Evolutionary conservation across 371 early-diverging fungal species (phyloP).

Genomic region (Actinomortierella ambigua): DNA sequence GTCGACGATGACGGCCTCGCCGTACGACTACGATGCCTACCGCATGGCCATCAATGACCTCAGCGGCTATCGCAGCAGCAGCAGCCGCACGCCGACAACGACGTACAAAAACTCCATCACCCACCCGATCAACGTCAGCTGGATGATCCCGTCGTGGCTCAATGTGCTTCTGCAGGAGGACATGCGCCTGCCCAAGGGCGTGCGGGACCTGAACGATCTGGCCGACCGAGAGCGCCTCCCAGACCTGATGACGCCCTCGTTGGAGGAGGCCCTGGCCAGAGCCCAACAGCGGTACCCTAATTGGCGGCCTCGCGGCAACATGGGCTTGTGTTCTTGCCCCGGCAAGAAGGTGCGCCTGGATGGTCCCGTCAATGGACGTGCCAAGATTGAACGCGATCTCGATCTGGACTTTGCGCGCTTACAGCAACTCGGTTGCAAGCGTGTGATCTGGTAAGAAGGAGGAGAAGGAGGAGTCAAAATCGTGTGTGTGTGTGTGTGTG

Average conservation of each 20-base stretch:
- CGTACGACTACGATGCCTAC: not conserved
- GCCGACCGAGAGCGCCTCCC: slow-evolving; percentile 41
- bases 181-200: slow-evolving; percentile 38
- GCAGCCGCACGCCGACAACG: not conserved
- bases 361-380: slow-evolving; percentile 79
- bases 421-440: slow-evolving; percentile 60
- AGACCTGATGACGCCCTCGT: slow-evolving; percentile 7
- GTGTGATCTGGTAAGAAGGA: slow-evolving; percentile 70
- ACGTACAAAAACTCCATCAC: slow-evolving; percentile 56
- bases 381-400: slow-evolving; percentile 75
- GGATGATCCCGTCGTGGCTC: slow-evolving; percentile 56
- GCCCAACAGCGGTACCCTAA: slow-evolving; percentile 23
- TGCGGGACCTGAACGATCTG: slow-evolving; percentile 50
- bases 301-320: slow-evolving; percentile 55
- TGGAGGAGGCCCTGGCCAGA: slow-evolving; percentile 17
- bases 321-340: slow-evolving; percentile 80
- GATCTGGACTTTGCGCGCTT: slow-evolving; percentile 74
- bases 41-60: not conserved
- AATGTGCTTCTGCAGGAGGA: slow-evolving; percentile 40
- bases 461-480: not conserved
- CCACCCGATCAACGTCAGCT: slow-evolving; percentile 66
- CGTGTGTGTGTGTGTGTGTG: not conserved
- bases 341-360: slow-evolving; percentile 83
- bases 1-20: too few relatives aligned
- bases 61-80: slow-evolving; percentile 1